phyloP scores from a whole-genome alignment of 805 yeast species.

The Ogataea pini region DNA sequence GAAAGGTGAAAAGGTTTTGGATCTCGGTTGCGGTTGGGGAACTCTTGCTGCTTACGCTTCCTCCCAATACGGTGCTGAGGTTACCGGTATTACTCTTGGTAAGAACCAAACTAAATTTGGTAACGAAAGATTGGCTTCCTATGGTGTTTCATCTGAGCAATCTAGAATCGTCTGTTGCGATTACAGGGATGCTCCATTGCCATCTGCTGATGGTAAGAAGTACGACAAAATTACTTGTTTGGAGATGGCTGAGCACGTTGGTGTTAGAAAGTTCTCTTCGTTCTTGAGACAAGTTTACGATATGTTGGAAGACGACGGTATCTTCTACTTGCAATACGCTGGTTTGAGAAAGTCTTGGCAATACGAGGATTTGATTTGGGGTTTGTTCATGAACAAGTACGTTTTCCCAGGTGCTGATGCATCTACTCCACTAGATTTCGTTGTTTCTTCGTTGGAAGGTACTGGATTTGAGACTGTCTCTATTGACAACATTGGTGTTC shows the following conservation, averaged over 20 bases:
- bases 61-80: constrained; percentile 76
- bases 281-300: constrained; percentile 81
- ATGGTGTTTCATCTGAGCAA: constrained; percentile 69
- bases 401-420: constrained; percentile 98
- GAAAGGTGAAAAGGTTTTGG: constrained; percentile 74
- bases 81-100: constrained; percentile 89
- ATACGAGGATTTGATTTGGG: constrained; percentile 92
- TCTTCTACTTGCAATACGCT: constrained; percentile 84
- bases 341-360: constrained; percentile 93
- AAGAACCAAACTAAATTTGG: constrained; percentile 92
- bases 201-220: constrained; percentile 47
- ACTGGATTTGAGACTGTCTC: constrained; percentile 84
- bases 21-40: constrained; percentile 97
- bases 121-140: constrained; percentile 63
- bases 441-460: constrained; percentile 71
- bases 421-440: constrained; percentile 88
- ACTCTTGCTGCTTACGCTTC: constrained; percentile 85
- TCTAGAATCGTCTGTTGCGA: constrained; percentile 78
- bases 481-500: constrained; percentile 88
- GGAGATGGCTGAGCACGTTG: constrained; percentile 97
- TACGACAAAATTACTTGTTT: constrained; percentile 87
- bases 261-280: constrained; percentile 76
- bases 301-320: constrained; percentile 89
- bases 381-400: constrained; percentile 93
- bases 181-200: constrained; percentile 86